Conservation (phyloP, 2,329 filamentous ascomycete genomes). For the Fusarium luffae region DNA sequence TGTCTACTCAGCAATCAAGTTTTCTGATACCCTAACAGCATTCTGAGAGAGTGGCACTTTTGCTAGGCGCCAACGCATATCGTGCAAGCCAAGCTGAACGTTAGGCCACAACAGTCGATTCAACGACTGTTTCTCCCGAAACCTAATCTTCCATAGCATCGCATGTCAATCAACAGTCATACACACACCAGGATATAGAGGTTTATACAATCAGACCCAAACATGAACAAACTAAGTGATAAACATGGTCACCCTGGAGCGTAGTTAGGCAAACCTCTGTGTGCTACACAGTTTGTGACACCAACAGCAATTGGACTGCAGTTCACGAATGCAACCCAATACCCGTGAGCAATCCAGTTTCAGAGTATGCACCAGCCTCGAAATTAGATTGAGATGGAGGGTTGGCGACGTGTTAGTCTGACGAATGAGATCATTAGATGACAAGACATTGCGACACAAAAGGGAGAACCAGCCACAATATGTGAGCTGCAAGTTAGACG, state of each 20-base stretch:
- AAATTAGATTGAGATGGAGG: conserved; percentile 11
- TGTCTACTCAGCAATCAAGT: background rate
- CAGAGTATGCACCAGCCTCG: conserved; percentile 11
- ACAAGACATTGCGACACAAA: conserved; percentile 8
- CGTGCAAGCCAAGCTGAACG: conserved; percentile 32
- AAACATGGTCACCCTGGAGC: conserved; percentile 5
- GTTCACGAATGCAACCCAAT: background rate
- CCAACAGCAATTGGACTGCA: background rate
- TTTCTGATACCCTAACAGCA: background rate
- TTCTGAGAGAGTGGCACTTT: background rate
- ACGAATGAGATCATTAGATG: conserved; percentile 8
- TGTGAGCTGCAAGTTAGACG: conserved; percentile 7
- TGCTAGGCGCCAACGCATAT: conserved; percentile 5
- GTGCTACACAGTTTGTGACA: background rate
- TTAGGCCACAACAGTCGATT: conserved; percentile 5
- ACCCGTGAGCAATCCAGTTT: conserved; percentile 12
- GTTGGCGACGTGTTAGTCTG: background rate
- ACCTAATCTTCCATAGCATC: background rate
- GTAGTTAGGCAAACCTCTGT: background rate
- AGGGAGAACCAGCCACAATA: conserved; percentile 29
- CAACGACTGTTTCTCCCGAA: background rate
- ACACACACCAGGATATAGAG: background rate
- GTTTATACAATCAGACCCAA: background rate
- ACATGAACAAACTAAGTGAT: background rate
- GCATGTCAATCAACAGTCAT: background rate